Base-by-base conservation (phyloP, 768 basidiomycete genomes). In the Pleurotus tuoliensis region DNA sequence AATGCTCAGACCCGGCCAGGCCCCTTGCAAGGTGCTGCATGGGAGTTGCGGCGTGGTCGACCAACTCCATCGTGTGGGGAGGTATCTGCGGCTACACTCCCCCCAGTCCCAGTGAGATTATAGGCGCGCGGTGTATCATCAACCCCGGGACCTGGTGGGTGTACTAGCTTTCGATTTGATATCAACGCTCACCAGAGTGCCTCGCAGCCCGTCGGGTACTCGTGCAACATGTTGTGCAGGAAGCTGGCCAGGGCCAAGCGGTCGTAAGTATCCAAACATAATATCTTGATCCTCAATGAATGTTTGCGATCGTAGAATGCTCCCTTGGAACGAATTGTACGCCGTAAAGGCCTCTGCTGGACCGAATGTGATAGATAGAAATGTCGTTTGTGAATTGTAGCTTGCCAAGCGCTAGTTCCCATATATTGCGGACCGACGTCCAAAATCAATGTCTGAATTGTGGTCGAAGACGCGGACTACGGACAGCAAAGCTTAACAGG, bases 171-270 rank as follows among this genome's bases (percentile, higher is more conserved):
- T 34, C 30, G 3, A 11, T 9, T 34, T 34, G 30, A 11, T 34
- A 34, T 34, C 30, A 34, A 4, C 30, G 11, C 30, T 34, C 30
- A 34, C 30, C 30, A 3, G 4, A 11, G 30, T 12, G 24, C 11
- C 4, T 13, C 22, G 11, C 12, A 56, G 55, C 45, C 55, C 55
- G 13, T 13, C 25, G 4, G 55, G 55, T 11, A 18, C 55, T 16
- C 34, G 20, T 20, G 44, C 55, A 47, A 56, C 55, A 2, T 56
- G 55, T 47, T 56, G 55, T 20, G 55, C 44, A 25, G 55, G 55
- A 11, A 20, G 18, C 4, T 30, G n/a, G 16, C 55, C 55, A 22
- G 55, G 55, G 8, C 51, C 51, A 40, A 39, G 37, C 4, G 51
- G 51, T 11, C 51, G 51, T 53, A 40, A 53, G 51, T 22, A 4